Percentiles rank a stretch among this genome's conserved stretches.
These are phyloP conservation scores for Cystobasidium slooffiae DNA, from an alignment of 1,284 basidiomycete species.

Conservation along the genomic window DNA sequence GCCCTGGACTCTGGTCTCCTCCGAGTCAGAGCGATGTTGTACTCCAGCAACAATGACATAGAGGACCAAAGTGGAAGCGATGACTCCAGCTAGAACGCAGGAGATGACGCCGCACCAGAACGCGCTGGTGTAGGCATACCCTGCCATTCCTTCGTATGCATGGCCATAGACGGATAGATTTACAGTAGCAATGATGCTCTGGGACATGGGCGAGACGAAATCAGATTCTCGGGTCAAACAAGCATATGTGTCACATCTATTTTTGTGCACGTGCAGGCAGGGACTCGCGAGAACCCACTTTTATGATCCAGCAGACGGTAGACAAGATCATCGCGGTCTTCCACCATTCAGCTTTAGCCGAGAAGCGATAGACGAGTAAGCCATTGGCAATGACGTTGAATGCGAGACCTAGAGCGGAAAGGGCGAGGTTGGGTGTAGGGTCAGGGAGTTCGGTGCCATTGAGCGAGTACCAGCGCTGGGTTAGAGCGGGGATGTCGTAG, in stretches of 20 bases:
- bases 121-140: conserved; percentile 56
- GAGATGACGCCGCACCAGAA: conserved; percentile 61
- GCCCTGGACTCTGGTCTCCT: conserved; percentile 12
- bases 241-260: too few relatives aligned
- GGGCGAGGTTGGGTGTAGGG: conserved; percentile 54
- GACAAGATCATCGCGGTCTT: conserved; percentile 56
- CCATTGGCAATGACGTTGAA: conserved; percentile 60
- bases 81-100: conserved; percentile 56
- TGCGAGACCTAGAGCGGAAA: conserved; percentile 58
- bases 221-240: conserved; percentile 32
- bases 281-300: conserved; percentile 50
- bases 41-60: conserved; percentile 49
- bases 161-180: conserved; percentile 59
- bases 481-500: conserved; percentile 42
- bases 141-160: conserved; percentile 52
- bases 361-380: conserved; percentile 59
- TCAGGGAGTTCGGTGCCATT: conserved; percentile 54
- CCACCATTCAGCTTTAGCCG: conserved; percentile 54
- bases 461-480: conserved; percentile 57
- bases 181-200: conserved; percentile 56
- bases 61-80: conserved; percentile 56
- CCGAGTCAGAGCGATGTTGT: not conserved
- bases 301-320: conserved; percentile 58
- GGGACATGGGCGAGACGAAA: not conserved
- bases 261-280: too few relatives aligned